phyloP scores from a whole-genome alignment of 2,329 filamentous ascomycete species.

The Thelonectria discophora region DNA sequence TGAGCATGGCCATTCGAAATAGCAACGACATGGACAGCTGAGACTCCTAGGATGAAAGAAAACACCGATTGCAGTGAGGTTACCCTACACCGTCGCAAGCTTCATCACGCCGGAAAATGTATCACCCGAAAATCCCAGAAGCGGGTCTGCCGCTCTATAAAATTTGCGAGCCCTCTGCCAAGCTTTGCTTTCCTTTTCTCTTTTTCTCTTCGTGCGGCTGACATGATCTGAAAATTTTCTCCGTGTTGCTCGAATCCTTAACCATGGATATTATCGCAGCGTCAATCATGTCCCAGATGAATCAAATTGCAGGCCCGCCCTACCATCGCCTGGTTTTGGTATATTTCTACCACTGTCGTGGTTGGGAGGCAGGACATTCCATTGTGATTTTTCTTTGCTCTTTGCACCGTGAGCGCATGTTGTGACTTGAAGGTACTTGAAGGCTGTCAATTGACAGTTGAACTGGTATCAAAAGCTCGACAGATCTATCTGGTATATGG shows the following conservation, averaged over 20 bases:
- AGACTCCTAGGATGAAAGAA: not conserved
- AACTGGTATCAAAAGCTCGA: not conserved
- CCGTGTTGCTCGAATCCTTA: conserved; percentile 81
- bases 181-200: conserved; percentile 52
- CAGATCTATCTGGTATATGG: not conserved
- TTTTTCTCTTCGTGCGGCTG: conserved; percentile 81
- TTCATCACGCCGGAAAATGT: conserved; percentile 17
- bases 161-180: conserved; percentile 38
- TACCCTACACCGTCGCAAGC: conserved; percentile 19
- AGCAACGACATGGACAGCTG: not conserved
- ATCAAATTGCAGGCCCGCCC: conserved; percentile 79
- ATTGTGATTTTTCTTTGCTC: conserved; percentile 4
- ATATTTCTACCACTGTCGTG: conserved; percentile 44
- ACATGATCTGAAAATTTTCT: conserved; percentile 73
- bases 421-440: no score
- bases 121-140: conserved; percentile 7
- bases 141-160: conserved; percentile 38
- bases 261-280: conserved; percentile 66
- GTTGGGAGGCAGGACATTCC: conserved; percentile 56
- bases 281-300: conserved; percentile 83
- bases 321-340: conserved; percentile 56
- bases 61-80: not conserved
- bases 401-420: conserved; percentile 7
- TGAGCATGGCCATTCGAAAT: not conserved
- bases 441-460: not conserved